These are phyloP conservation scores for Vanilla planifolia DNA, from an alignment of 106 monocot species.

Conservation along the genomic window DNA sequence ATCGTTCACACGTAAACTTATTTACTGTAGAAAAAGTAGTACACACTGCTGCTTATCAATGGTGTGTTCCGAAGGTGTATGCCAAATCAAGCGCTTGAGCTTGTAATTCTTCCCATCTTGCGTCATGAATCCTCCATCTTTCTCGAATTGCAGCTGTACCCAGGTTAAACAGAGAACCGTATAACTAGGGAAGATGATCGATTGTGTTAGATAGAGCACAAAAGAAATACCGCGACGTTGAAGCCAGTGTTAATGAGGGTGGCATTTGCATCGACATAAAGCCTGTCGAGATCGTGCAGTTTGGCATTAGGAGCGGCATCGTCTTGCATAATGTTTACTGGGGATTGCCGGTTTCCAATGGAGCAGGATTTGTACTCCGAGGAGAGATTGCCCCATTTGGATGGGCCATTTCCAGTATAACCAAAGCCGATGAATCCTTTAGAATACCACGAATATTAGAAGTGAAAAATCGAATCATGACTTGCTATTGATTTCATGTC, in stretches of 20 bases:
- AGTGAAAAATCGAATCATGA: no score
- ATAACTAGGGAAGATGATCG: not conserved
- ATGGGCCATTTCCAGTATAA: conserved; percentile 21
- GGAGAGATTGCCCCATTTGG: conserved; percentile 47
- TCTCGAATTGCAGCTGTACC: conserved; percentile 38
- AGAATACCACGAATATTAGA: no score
- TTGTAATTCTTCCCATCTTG: conserved; percentile 56
- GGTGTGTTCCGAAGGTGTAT: conserved; percentile 73
- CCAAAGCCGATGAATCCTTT: not conserved
- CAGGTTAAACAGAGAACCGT: not conserved
- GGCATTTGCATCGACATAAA: conserved; percentile 30
- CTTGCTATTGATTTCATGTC: no score
- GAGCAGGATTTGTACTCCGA: conserved; percentile 27
- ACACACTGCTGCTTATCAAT: conserved; percentile 43
- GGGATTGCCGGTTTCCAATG: conserved; percentile 44
- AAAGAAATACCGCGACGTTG: conserved; percentile 30
- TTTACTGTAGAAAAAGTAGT: not conserved
- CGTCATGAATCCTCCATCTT: conserved; percentile 17
- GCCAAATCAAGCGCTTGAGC: conserved; percentile 59
- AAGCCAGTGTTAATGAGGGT: conserved; percentile 54
- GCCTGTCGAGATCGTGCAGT: conserved; percentile 16
- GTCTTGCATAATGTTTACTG: conserved; percentile 39
- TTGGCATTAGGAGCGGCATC: not conserved
- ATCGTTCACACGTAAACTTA: no score
- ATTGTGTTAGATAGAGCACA: not conserved